A percentile compares a stretch with the other conserved stretches of the same genome.
These are phyloP conservation scores for Monosporascus sp. DNA, from an alignment of 2,329 filamentous ascomycete genomes.

Conservation along the genomic window DNA sequence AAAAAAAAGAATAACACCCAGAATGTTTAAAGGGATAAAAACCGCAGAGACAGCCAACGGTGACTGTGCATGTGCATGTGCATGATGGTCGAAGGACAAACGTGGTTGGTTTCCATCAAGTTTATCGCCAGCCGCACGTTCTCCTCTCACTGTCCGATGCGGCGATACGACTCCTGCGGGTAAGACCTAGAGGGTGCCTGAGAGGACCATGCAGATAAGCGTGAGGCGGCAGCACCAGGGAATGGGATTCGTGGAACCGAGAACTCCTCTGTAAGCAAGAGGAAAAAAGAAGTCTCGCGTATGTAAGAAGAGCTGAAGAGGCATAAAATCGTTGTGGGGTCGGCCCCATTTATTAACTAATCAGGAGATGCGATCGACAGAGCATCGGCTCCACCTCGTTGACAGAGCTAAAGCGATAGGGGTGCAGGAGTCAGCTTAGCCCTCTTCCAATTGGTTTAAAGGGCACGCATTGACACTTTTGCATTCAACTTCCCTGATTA, in stretches of 20 bases:
- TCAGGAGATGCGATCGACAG: not conserved
- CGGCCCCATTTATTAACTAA: not conserved
- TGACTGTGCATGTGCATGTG: too few species aligned
- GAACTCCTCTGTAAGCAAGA: too few species aligned
- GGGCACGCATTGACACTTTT: not conserved
- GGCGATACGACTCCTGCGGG: not conserved
- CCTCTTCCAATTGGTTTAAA: not conserved
- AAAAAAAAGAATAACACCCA: too few species aligned
- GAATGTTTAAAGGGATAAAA: too few species aligned
- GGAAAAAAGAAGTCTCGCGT: not conserved
- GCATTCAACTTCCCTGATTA: not conserved
- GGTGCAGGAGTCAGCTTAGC: not conserved
- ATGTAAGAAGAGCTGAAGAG: not conserved
- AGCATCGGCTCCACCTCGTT: not conserved
- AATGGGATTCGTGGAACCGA: too few species aligned
- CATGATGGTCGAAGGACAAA: too few species aligned
- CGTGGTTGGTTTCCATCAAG: too few species aligned
- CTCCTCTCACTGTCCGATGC: not conserved
- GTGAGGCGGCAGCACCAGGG: not conserved
- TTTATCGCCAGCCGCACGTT: too few species aligned
- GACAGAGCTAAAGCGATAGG: not conserved
- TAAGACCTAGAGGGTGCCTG: not conserved
- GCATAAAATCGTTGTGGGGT: not conserved
- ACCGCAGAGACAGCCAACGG: too few species aligned
- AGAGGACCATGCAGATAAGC: not conserved